Percentiles rank a stretch among this genome's conserved stretches.
Conservation (phyloP, 441 rosid species). For the Syzygium syzygioides region DNA sequence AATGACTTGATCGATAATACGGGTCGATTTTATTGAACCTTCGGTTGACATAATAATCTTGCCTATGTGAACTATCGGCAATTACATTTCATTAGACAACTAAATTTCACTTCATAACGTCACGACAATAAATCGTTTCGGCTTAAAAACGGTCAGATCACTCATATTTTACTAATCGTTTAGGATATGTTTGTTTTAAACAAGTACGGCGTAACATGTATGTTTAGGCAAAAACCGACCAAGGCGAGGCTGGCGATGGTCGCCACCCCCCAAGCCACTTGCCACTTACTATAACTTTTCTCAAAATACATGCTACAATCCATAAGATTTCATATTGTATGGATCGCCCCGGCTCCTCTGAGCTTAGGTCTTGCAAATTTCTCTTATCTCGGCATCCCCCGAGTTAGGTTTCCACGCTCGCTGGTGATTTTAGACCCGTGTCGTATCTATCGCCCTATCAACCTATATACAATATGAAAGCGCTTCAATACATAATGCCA, state of each 20-base stretch:
- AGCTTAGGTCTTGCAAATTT: not conserved
- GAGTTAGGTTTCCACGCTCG: not conserved
- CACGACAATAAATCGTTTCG: not conserved
- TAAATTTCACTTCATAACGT: not conserved
- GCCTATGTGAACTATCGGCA: not conserved
- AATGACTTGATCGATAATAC: not conserved
- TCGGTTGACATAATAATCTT: not conserved
- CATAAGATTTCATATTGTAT: not conserved
- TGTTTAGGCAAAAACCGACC: accelerated
- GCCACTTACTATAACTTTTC: not conserved
- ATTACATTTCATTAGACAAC: not conserved
- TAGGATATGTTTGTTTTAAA: not conserved
- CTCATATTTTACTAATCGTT: not conserved
- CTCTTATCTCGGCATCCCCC: not conserved
- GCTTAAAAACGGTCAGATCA: accelerated
- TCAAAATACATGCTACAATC: not conserved
- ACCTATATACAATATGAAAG: not conserved
- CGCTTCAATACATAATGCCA: not conserved
- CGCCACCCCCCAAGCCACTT: accelerated
- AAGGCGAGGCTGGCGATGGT: not conserved
- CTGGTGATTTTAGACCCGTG: not conserved
- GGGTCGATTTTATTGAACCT: not conserved
- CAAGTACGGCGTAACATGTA: not conserved
- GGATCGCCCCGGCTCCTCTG: not conserved
- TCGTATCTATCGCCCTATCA: not conserved